Evolutionary conservation across 345 rosid genomes (phyloP).

Genomic region (Populus davidiana): DNA sequence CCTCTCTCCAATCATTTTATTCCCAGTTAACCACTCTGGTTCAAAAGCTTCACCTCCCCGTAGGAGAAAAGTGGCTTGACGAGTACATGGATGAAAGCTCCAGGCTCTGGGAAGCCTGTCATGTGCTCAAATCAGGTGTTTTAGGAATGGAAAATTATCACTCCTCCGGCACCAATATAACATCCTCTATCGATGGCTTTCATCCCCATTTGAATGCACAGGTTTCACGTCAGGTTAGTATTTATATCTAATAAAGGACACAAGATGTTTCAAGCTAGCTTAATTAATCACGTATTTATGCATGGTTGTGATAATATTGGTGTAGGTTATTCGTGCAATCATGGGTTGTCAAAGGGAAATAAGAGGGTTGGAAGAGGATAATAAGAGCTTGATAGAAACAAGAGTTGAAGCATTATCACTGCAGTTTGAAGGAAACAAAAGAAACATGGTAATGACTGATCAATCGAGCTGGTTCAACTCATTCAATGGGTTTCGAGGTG

Average conservation of each 20-base stretch:
- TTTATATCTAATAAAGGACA: too few relatives aligned
- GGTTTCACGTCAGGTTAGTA: constrained; percentile 45
- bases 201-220: constrained; percentile 29
- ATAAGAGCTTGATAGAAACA: constrained; percentile 37
- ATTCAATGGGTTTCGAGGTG: constrained; percentile 78
- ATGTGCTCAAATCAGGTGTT: constrained; percentile 43
- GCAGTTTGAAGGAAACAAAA: constrained; percentile 8
- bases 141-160: constrained; percentile 43
- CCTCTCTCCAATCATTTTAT: constrained; percentile 46
- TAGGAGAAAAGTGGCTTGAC: constrained; percentile 64
- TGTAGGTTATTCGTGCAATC: constrained; percentile 42
- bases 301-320: too few relatives aligned
- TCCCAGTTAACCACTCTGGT: constrained; percentile 50
- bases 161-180: constrained; percentile 32
- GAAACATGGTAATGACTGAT: constrained; percentile 23
- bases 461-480: constrained; percentile 48
- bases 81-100: constrained; percentile 76
- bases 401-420: constrained; percentile 18
- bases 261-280: too few relatives aligned
- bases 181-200: constrained; percentile 37
- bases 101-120: constrained; percentile 60
- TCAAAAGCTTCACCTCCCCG: constrained; percentile 57
- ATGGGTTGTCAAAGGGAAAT: constrained; percentile 45
- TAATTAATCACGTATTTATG: too few relatives aligned
- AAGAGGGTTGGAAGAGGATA: constrained; percentile 41